Conservation (phyloP, 192 early-diverging fungal genomes). For the Linnemannia hyalina region DNA sequence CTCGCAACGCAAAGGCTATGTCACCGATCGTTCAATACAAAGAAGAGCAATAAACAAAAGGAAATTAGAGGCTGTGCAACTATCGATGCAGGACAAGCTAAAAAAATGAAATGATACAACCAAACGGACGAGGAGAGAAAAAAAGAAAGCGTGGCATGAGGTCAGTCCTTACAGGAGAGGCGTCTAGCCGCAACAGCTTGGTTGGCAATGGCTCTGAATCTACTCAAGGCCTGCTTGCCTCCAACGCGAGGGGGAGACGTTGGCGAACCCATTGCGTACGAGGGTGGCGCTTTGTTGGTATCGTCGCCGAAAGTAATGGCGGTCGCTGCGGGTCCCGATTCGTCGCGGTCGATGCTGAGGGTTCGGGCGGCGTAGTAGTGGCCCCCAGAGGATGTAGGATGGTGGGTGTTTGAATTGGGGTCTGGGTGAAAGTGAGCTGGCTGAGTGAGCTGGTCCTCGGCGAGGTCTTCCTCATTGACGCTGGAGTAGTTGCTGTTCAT, state of each 20-base stretch:
- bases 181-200: conserved; percentile 6
- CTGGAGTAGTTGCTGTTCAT: background rate
- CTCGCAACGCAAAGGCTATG: conserved; percentile 26
- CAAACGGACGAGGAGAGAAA: background rate
- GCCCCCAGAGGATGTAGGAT: background rate
- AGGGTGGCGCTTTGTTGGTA: background rate
- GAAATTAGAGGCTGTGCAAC: background rate
- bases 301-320: conserved; percentile 9
- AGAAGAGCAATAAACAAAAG: background rate
- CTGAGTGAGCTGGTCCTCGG: background rate
- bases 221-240: conserved; percentile 5
- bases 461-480: background rate
- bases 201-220: conserved; percentile 9
- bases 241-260: background rate
- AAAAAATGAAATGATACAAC: background rate
- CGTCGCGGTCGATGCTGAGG: background rate
- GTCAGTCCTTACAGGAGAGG: conserved; percentile 15
- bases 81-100: background rate
- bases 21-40: background rate
- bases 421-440: background rate
- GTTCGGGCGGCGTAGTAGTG: background rate
- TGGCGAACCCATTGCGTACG: conserved; percentile 1
- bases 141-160: background rate
- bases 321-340: background rate
- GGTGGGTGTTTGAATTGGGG: background rate